Conservation (phyloP, 1,284 basidiomycete genomes). For the Leccinum laetum region DNA sequence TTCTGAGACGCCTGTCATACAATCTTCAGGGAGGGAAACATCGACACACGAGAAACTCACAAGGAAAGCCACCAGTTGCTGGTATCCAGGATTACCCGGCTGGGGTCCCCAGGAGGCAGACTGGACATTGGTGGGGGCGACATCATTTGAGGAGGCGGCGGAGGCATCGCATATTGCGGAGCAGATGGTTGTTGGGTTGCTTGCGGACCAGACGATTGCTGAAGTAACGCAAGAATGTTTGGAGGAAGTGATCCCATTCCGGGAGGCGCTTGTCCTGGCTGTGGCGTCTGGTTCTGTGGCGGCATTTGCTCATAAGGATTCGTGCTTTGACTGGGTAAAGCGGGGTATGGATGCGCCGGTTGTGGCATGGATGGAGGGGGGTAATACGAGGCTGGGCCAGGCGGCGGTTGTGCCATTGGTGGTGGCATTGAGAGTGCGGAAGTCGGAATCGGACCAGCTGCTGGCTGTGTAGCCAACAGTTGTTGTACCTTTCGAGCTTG, state of each 20-base stretch:
- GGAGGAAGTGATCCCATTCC: slow-evolving; percentile 50
- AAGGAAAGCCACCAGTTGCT: slow-evolving; percentile 56
- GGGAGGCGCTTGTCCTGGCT: slow-evolving; percentile 36
- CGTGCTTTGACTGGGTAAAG: slow-evolving; percentile 26
- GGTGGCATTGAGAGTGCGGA: slow-evolving; percentile 27
- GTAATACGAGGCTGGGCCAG: slow-evolving; percentile 40
- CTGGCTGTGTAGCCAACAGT: slow-evolving; percentile 56
- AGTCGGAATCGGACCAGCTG: slow-evolving; percentile 34
- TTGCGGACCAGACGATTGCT: slow-evolving; percentile 44
- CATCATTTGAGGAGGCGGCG: slow-evolving; percentile 36
- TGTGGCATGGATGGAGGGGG: slow-evolving; percentile 39
- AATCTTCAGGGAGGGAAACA: neutral
- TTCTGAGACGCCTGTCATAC: slow-evolving; percentile 25
- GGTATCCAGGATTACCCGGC: slow-evolving; percentile 44
- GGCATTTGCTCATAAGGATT: slow-evolving; percentile 40
- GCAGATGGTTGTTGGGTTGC: slow-evolving; percentile 36
- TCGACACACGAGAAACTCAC: slow-evolving; percentile 34
- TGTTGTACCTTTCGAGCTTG: slow-evolving; percentile 83
- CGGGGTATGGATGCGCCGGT: slow-evolving; percentile 36
- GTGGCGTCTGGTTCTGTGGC: slow-evolving; percentile 37
- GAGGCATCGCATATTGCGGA: slow-evolving; percentile 42
- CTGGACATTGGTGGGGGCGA: slow-evolving; percentile 41
- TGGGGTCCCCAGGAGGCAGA: slow-evolving; percentile 35
- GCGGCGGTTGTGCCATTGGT: slow-evolving; percentile 37
- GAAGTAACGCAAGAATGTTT: slow-evolving; percentile 63